These are phyloP conservation scores for Sphagnum tenellum DNA, from an alignment of 225 moss, liverwort and hornwort species.

Conservation along the genomic window DNA sequence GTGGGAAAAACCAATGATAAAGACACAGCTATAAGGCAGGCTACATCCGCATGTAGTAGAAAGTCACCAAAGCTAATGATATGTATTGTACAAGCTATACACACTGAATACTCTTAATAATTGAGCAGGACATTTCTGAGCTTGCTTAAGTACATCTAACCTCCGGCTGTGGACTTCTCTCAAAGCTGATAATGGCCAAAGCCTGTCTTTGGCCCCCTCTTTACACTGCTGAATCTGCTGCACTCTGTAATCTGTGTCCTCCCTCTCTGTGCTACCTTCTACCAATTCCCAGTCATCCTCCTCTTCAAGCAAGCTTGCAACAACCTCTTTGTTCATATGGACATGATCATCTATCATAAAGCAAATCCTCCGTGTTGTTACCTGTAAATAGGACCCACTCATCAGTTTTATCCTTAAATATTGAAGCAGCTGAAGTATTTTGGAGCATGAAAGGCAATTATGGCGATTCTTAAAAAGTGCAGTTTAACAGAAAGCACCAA, in stretches of 20 bases:
- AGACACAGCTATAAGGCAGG: no score
- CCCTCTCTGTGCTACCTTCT: slow-evolving; percentile 24
- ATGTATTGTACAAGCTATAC: no score
- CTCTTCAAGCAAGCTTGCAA: slow-evolving; percentile 55
- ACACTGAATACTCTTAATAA: no score
- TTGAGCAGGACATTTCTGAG: no score
- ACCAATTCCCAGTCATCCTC: slow-evolving; percentile 46
- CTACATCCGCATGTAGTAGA: no score
- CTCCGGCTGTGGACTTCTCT: slow-evolving; percentile 90
- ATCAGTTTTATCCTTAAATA: no score
- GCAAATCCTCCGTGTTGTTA: slow-evolving; percentile 87
- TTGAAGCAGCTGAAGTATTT: no score
- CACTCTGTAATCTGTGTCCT: slow-evolving; percentile 15
- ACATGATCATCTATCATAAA: slow-evolving; percentile 97
- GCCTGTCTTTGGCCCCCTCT: slow-evolving; percentile 84
- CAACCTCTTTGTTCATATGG: slow-evolving; percentile 65
- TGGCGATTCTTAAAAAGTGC: no score
- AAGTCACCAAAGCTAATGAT: no score
- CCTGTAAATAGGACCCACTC: slow-evolving; percentile 14
- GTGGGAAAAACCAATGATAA: no score
- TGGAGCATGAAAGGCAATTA: no score
- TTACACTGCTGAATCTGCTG: slow-evolving; percentile 52
- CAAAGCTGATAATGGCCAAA: slow-evolving; percentile 83
- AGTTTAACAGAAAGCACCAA: no score
- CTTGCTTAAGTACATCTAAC: slow-evolving; percentile 15